Base-by-base conservation (phyloP, 108 stramenopile genomes). In the Pseudonitzschia multiseries region DNA sequence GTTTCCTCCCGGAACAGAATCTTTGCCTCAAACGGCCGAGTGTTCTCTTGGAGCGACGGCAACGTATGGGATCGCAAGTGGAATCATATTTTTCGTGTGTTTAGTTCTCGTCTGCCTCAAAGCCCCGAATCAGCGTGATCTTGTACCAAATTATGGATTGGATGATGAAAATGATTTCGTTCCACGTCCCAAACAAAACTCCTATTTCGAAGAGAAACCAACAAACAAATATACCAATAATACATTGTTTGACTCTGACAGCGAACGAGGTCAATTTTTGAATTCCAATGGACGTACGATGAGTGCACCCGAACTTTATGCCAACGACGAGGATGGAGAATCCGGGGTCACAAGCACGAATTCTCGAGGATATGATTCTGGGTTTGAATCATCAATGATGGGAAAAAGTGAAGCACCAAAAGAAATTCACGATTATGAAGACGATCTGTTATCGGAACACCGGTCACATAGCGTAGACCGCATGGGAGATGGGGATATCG, bases 71-170 rank as follows among this genome's bases (percentile, higher is more conserved):
- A 77, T 93, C 69, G 86, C 84, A 15, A 65, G 86, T 26, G 76
- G 72, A 0, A 57, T 70, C 8, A 69, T 78, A 12, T 87, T 79
- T 62, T 84, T 89, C 32, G 22, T 89, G 43, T 81, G 75, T 33
- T 67, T 87, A 0, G 53, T 90, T 9, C 40, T 90, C 8, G 83
- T 89, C 20, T 93, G 92, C 60, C 70, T 93, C 32, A 72, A 79
- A 54, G 80, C 82, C 0, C 92, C 92, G 10, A 57, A 73, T 20
- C 77, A 69, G 66, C 76, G 92, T 57, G 48, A 57, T n/a, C 72
- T 92, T 32, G 88, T 89, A 62, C 71, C 79, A 44, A 68, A 87
- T 56, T 91, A 81, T 75, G 87, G 86, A 28, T 71, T 65, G 18
- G 73, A 78, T 46, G 62, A 65, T 15, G 80, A 78, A 24, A 63